Conservation (phyloP, 1,284 basidiomycete genomes). For the Termitomyces sp. region DNA sequence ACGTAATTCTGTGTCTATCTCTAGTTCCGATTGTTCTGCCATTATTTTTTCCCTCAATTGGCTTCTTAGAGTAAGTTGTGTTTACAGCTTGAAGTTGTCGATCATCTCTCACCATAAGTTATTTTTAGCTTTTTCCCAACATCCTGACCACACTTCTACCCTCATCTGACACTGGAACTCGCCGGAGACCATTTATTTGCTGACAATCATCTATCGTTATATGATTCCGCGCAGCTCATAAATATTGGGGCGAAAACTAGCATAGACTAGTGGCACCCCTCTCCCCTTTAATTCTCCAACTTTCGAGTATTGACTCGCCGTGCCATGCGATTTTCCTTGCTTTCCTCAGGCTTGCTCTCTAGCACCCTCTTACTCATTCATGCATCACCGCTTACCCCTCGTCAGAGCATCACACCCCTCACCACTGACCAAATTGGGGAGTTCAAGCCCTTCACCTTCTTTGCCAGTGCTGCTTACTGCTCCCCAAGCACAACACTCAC, state of each 20-base stretch:
- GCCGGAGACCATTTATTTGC: no score
- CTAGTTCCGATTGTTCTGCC: no score
- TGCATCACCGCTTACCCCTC: neutral
- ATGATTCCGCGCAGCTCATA: neutral
- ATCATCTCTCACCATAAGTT: no score
- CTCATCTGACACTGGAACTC: no score
- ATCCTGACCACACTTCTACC: no score
- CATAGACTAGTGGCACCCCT: neutral
- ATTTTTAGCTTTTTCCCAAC: no score
- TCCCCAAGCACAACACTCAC: constrained; percentile 17
- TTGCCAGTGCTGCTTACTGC: constrained; percentile 25
- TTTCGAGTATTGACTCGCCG: neutral
- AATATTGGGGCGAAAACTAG: no score
- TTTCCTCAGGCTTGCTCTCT: neutral
- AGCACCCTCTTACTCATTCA: neutral
- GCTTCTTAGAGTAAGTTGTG: no score
- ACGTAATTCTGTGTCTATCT: no score
- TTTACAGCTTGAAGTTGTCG: no score
- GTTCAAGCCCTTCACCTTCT: constrained; percentile 35
- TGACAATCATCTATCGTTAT: neutral
- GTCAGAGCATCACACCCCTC: constrained; percentile 27
- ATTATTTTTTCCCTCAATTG: no score
- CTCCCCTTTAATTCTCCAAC: no score
- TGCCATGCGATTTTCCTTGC: neutral
- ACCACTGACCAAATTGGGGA: constrained; percentile 26